Conservation (phyloP, 345 rosid genomes). For the Camelina sativa region DNA sequence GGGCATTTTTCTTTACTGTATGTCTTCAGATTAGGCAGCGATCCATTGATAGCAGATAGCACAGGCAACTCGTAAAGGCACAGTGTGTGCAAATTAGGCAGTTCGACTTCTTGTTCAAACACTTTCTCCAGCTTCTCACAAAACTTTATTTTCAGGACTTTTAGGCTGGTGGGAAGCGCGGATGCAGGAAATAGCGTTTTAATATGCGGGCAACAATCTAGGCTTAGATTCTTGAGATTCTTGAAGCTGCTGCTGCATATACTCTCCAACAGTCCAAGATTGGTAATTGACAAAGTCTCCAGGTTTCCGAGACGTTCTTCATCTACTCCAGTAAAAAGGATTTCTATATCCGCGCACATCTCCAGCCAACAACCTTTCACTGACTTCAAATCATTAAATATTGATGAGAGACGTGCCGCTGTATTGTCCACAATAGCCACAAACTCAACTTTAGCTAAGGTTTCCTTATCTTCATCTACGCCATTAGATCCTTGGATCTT, state of each 20-base stretch:
- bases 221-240: constrained; percentile 46
- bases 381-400: constrained; percentile 35
- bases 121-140: constrained; percentile 48
- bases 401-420: constrained; percentile 38
- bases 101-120: constrained; percentile 8
- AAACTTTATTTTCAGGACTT: constrained; percentile 48
- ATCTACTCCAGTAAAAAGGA: constrained; percentile 35
- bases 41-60: constrained; percentile 34
- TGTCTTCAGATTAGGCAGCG: constrained; percentile 11
- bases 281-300: constrained; percentile 48
- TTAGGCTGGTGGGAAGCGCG: constrained; percentile 40
- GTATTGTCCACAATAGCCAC: constrained; percentile 39
- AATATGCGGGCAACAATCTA: constrained; percentile 56
- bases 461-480: constrained; percentile 24
- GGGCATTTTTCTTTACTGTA: constrained; percentile 24
- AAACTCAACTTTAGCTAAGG: constrained; percentile 38
- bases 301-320: constrained; percentile 38
- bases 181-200: constrained; percentile 34
- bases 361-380: constrained; percentile 51
- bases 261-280: constrained; percentile 35
- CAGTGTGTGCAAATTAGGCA: constrained; percentile 40
- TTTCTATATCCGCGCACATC: constrained; percentile 41
- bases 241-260: constrained; percentile 33
- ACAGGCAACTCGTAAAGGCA: constrained; percentile 47
- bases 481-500: constrained; percentile 53